These are phyloP conservation scores for Pichia deserticola DNA, from an alignment of 805 yeast genomes.

Conservation along the genomic window DNA sequence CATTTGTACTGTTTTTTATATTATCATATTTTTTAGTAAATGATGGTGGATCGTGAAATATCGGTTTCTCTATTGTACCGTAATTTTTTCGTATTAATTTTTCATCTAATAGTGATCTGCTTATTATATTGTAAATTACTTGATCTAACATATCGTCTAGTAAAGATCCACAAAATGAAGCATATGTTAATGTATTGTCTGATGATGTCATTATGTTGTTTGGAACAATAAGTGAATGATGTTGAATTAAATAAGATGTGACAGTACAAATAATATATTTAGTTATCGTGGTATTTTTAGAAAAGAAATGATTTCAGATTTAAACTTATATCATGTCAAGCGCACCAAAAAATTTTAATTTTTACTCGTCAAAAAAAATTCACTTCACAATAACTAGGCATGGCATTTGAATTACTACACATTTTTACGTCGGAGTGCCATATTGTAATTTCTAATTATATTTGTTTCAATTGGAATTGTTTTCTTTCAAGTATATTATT, in stretches of 20 bases:
- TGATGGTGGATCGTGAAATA: constrained; percentile 15
- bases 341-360: too few relatives aligned
- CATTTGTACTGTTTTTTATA: not conserved
- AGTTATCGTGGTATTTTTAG: too few relatives aligned
- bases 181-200: constrained; percentile 20
- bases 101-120: constrained; percentile 25
- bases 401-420: too few relatives aligned
- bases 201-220: constrained; percentile 7
- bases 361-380: too few relatives aligned
- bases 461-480: too few relatives aligned
- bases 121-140: constrained; percentile 28
- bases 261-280: too few relatives aligned
- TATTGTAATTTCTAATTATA: too few relatives aligned
- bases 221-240: not conserved
- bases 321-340: too few relatives aligned
- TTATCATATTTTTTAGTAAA: constrained; percentile 1
- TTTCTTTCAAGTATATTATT: too few relatives aligned
- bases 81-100: constrained; percentile 25
- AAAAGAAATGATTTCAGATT: too few relatives aligned
- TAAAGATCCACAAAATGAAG: constrained; percentile 25
- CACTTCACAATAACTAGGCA: too few relatives aligned
- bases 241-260: not conserved
- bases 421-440: too few relatives aligned
- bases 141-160: constrained; percentile 29
- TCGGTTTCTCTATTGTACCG: constrained; percentile 24